Evolutionary conservation across 805 yeast species (phyloP), one percentile per base, ranked within the genome.

Genomic region (Candida takata): DNA sequence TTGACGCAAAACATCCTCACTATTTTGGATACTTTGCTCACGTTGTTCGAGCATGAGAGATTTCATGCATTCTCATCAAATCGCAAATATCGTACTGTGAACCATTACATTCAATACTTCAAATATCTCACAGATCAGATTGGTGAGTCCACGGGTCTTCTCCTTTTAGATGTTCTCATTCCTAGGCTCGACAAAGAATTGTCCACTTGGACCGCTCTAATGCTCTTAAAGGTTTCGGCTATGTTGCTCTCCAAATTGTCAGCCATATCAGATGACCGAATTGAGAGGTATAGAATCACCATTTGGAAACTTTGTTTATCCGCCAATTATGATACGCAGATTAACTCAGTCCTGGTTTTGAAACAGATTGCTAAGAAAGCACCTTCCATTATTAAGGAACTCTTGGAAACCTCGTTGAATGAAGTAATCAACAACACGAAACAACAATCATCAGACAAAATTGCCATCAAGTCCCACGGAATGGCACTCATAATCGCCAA

Each of bases 251-350:
- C 47, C 1, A 55, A 54, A 10, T 28, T 51, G 2, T 44, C 47
- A 11, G 42, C 34, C 17, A 27, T 52, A 29, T 44, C 55, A 8
- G 49, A 41, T 12, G 38, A 40, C 12, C 51, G 51, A 16, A 38
- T 49, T n/a, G 56, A 51, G 29, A 39, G 38, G 17, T 49, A 44
- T 17, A 51, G 54, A 13, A 51, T 53, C n/a, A 35, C 41, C 15
- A 41, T 73, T 3, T 49, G 65, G 35, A 54, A 56, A 15, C 46
- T 73, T 7, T 54, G 67, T 24, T 52, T 60, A 7, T 57, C 64
- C 27, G 58, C 60, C 20, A 61, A 61, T 20, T 65, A 63, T 35
- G 58, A 59, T 24, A 49, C 69, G 6, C 61, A 79, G 38, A 55
- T 67, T 5, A 54, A 61, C 27, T 58, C 77, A 0, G 59, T 57